phyloP scores from a whole-genome alignment of 148 eudicot genomes.

The Fagopyrum esculentum region DNA sequence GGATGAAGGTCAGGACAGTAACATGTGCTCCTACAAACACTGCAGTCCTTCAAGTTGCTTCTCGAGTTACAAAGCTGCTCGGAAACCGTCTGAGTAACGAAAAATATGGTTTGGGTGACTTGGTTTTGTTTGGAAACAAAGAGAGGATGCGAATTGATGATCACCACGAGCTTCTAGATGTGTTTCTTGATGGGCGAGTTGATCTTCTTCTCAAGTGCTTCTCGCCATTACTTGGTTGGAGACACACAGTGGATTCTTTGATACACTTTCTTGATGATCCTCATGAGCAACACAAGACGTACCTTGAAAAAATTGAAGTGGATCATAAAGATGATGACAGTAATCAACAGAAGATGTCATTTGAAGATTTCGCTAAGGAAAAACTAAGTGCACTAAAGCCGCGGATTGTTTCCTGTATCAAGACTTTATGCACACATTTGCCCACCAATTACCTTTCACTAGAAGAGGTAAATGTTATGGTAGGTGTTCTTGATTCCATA shows the following conservation, averaged over 20 bases:
- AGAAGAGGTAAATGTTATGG: conserved; percentile 1
- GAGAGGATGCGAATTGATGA: conserved; percentile 36
- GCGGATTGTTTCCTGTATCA: conserved; percentile 17
- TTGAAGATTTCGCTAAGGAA: conserved; percentile 19
- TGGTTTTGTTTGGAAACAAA: conserved; percentile 32
- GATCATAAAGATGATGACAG: background rate
- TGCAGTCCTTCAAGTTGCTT: conserved; percentile 42
- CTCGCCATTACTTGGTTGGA: background rate
- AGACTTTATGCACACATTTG: conserved; percentile 44
- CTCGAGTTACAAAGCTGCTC: conserved; percentile 27
- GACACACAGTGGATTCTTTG: conserved; percentile 29
- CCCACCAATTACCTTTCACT: conserved; percentile 29
- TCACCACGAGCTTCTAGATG: conserved; percentile 27
- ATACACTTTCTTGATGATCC: conserved; percentile 37
- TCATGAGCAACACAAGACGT: conserved; percentile 24
- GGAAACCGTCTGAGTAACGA: background rate
- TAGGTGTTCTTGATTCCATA: background rate
- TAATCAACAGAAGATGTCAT: background rate
- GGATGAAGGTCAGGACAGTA: conserved; percentile 34
- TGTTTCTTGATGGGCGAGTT: conserved; percentile 26
- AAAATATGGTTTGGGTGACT: conserved; percentile 13
- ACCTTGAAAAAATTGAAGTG: conserved; percentile 14
- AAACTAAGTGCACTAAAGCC: conserved; percentile 20
- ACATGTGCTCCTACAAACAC: conserved; percentile 60
- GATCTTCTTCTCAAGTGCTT: conserved; percentile 25